Evolutionary conservation across 371 early-diverging fungal genomes (phyloP).

Genomic region (Mortierella sp.): DNA sequence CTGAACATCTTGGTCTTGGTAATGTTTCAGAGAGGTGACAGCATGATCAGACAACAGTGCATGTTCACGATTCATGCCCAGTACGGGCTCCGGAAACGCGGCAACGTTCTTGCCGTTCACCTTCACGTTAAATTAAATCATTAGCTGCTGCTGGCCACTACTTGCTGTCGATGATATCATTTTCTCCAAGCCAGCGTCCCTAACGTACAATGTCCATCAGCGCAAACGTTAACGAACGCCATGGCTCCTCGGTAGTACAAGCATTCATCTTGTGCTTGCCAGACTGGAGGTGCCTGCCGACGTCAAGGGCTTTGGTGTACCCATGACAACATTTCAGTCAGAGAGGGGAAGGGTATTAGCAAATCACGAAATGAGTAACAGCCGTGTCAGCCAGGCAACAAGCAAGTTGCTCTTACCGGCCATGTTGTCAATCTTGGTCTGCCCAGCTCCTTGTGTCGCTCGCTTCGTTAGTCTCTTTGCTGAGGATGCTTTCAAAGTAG

Average conservation of each 20-base stretch:
- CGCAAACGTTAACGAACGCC: constrained; percentile 12
- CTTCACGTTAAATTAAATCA: constrained; percentile 3
- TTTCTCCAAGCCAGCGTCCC: neutral
- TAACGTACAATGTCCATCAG: constrained; percentile 25
- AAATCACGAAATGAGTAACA: no score
- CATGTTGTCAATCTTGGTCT: no score
- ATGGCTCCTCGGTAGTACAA: constrained; percentile 20
- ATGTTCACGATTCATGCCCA: constrained; percentile 10
- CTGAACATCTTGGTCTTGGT: constrained; percentile 18
- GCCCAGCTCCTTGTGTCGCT: no score
- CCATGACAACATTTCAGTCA: no score
- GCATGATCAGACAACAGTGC: constrained; percentile 30
- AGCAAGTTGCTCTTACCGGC: no score
- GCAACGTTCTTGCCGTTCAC: constrained; percentile 16
- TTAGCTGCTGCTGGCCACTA: neutral
- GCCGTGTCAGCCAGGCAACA: no score
- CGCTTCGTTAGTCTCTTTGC: no score
- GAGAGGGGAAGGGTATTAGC: no score
- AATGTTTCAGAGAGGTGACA: constrained; percentile 15
- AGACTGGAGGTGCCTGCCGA: no score
- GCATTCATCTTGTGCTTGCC: no score
- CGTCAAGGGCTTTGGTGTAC: no score
- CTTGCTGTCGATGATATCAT: constrained; percentile 3
- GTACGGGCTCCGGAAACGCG: constrained; percentile 19
- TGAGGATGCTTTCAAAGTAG: no score